phyloP scores from a whole-genome alignment of 2,329 filamentous ascomycete species.

The Pseudogymnoascus sp. region DNA sequence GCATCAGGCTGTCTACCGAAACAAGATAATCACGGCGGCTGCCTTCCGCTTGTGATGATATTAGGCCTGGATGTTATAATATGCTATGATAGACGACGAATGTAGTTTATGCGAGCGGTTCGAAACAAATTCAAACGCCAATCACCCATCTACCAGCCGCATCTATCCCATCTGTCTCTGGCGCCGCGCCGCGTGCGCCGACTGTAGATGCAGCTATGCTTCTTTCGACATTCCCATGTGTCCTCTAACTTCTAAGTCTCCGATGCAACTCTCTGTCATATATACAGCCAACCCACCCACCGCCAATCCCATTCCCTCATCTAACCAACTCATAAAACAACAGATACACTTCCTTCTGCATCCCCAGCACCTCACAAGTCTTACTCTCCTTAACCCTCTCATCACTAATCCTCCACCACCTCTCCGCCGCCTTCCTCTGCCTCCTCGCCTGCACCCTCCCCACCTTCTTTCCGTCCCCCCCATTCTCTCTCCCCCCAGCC shows the following conservation, averaged over 20 bases:
- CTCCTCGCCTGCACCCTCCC: conserved; percentile 34
- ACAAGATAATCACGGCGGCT: not conserved
- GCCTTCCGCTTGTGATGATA: not conserved
- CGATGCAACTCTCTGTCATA: not conserved
- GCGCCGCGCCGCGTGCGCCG: not conserved
- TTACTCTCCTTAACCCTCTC: conserved; percentile 94
- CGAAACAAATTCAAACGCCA: not conserved
- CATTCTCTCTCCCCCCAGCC: not conserved
- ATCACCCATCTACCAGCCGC: not conserved
- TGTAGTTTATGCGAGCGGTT: not conserved
- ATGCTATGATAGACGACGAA: not conserved
- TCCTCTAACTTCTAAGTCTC: not conserved
- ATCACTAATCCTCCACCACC: conserved; percentile 97
- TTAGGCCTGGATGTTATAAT: not conserved
- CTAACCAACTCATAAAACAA: conserved; percentile 80
- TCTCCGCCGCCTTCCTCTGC: conserved; percentile 56
- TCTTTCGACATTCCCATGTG: not conserved
- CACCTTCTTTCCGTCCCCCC: conserved; percentile 26
- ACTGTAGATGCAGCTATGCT: not conserved
- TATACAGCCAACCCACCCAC: not conserved
- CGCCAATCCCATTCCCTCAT: not conserved
- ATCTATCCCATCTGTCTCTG: not conserved
- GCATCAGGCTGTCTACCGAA: not conserved
- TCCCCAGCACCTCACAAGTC: conserved; percentile 79
- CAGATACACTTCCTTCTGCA: conserved; percentile 94